A percentile compares a stretch with the other conserved stretches of the same genome.
Evolutionary conservation across 176 grass and related monocot species (phyloP).

Genomic region (Luzula sylvatica): DNA sequence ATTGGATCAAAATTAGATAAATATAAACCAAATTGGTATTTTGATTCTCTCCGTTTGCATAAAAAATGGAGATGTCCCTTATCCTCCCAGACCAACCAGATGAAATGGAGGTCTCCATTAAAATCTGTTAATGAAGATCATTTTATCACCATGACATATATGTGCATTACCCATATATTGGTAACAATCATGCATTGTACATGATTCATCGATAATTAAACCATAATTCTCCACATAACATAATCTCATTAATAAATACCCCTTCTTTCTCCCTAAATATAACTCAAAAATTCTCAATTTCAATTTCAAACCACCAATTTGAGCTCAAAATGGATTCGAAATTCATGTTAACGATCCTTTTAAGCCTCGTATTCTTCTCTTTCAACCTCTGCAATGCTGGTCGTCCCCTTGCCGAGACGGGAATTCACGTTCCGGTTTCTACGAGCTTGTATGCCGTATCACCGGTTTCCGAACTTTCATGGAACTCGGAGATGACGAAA

Average conservation of each 20-base stretch:
- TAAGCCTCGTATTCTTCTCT: neutral
- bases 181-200: no score
- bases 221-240: constrained; percentile 5
- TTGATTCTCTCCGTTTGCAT: no score
- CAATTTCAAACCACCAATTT: neutral
- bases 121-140: no score
- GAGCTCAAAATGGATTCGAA: constrained; percentile 9
- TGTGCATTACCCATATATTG: no score
- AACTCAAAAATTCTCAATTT: no score
- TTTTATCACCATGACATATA: no score
- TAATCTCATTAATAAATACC: constrained; percentile 1
- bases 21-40: no score
- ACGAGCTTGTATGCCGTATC: constrained; percentile 4
- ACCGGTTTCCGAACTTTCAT: constrained; percentile 6
- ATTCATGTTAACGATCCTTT: constrained; percentile 5
- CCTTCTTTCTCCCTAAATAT: neutral
- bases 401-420: neutral
- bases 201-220: no score
- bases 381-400: neutral
- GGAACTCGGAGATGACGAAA: constrained; percentile 10
- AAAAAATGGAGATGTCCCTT: no score
- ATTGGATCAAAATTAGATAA: no score
- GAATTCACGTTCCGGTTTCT: neutral
- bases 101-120: no score
- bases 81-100: no score